These are phyloP conservation scores for Leccinum subrobustum DNA, from an alignment of 1,284 basidiomycete species.

Conservation along the genomic window DNA sequence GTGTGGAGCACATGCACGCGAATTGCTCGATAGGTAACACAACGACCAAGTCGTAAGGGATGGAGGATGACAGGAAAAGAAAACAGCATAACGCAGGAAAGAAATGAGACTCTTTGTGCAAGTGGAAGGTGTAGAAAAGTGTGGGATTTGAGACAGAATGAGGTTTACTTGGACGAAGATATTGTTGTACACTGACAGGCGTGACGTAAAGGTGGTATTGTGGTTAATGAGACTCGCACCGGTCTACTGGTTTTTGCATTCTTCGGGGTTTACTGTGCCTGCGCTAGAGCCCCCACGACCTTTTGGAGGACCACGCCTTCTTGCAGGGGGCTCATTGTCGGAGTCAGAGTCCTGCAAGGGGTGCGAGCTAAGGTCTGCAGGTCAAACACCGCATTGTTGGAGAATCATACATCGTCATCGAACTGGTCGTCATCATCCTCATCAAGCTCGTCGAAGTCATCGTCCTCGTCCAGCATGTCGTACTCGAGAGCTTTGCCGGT, in stretches of 20 bases:
- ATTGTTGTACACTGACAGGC: slow-evolving; percentile 14
- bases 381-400: slow-evolving; percentile 20
- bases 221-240: slow-evolving; percentile 13
- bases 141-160: slow-evolving; percentile 11
- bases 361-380: slow-evolving; percentile 22
- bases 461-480: slow-evolving; percentile 76
- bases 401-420: slow-evolving; percentile 48
- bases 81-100: neutral
- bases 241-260: slow-evolving; percentile 83
- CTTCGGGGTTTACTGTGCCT: slow-evolving; percentile 63
- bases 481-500: slow-evolving; percentile 95
- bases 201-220: slow-evolving; percentile 23
- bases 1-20: slow-evolving; percentile 6
- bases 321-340: slow-evolving; percentile 56
- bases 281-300: slow-evolving; percentile 44
- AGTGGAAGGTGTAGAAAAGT: neutral
- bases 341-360: slow-evolving; percentile 42
- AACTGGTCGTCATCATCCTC: slow-evolving; percentile 62
- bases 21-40: slow-evolving; percentile 11
- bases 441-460: slow-evolving; percentile 61
- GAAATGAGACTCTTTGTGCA: neutral
- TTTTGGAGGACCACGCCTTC: slow-evolving; percentile 57
- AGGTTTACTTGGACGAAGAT: slow-evolving; percentile 13
- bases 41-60: slow-evolving; percentile 12
- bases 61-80: neutral